Percentiles rank a stretch among this genome's conserved stretches.
Conservation (phyloP, 23 red algal species). For the Agarophyton chilense region DNA sequence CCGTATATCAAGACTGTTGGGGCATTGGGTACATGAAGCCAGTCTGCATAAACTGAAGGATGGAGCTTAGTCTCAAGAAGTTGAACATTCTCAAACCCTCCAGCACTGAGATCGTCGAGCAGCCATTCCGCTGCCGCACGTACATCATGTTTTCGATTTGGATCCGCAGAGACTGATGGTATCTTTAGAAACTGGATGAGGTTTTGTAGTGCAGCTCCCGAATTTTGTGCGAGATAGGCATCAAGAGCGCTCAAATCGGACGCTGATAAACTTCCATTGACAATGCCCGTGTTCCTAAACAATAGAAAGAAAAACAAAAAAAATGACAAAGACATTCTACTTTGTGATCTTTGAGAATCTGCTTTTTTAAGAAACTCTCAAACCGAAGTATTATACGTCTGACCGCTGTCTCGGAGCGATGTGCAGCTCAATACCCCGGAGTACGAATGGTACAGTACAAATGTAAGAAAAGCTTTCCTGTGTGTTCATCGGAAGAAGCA, state of each 20-base stretch:
- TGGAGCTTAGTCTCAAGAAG: constrained; percentile 33
- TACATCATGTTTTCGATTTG: constrained; percentile 28
- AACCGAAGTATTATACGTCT: too few species aligned
- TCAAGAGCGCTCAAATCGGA: background rate
- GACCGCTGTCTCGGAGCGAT: too few species aligned
- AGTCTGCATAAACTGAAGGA: constrained; percentile 81
- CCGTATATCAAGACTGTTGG: constrained; percentile 78
- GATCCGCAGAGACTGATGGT: constrained; percentile 67
- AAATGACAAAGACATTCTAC: background rate
- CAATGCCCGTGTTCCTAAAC: background rate
- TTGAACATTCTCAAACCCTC: constrained; percentile 44
- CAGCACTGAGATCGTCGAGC: constrained; percentile 12
- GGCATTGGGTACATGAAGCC: constrained; percentile 44
- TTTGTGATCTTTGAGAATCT: too few species aligned
- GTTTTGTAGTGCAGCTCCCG: background rate
- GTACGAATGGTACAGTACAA: too few species aligned
- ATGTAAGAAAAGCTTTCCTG: too few species aligned
- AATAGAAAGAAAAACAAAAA: background rate
- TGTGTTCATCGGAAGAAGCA: too few species aligned
- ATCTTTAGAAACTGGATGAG: constrained; percentile 48
- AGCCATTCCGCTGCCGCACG: constrained; percentile 39
- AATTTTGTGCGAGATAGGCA: constrained; percentile 1
- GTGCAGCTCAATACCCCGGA: too few species aligned
- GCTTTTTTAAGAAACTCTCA: too few species aligned
- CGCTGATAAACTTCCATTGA: background rate